Conservation (phyloP, 768 basidiomycete species). For the Termitomyces heimii region DNA sequence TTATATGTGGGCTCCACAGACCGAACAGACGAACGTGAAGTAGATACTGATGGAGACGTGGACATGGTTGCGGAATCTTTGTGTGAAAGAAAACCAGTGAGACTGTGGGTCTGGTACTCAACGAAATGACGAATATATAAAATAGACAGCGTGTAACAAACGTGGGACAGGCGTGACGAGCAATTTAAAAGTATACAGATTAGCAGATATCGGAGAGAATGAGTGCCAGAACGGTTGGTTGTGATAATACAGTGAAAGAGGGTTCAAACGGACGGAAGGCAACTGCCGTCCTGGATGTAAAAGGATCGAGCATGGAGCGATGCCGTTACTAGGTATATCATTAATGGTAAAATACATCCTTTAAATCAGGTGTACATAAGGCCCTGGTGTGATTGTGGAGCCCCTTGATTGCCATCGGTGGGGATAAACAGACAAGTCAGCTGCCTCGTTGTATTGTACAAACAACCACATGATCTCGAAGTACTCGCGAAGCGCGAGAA, state of each 20-base stretch:
- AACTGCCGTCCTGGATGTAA: not conserved
- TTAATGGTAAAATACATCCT: not conserved
- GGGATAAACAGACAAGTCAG: slow-evolving; percentile 7
- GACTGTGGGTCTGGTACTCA: not conserved
- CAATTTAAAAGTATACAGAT: slow-evolving; percentile 4
- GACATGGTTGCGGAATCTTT: slow-evolving; percentile 4
- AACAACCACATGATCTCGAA: not conserved
- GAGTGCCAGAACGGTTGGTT: not conserved
- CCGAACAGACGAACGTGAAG: slow-evolving; percentile 9
- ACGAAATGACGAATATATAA: slow-evolving; percentile 8
- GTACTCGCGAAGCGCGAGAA: not conserved
- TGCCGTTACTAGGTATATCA: slow-evolving; percentile 2
- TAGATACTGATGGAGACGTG: slow-evolving; percentile 9
- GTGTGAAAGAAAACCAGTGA: not conserved
- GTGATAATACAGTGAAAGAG: not conserved
- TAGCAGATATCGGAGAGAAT: not conserved
- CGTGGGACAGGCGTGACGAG: slow-evolving; percentile 9
- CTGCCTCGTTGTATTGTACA: slow-evolving; percentile 1
- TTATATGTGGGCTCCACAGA: slow-evolving; percentile 5
- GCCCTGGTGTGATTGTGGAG: slow-evolving; percentile 9
- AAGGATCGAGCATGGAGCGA: not conserved
- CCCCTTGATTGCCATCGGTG: not conserved
- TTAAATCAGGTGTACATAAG: not conserved
- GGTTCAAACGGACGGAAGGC: not conserved
- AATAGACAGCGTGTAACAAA: slow-evolving; percentile 8